A percentile compares a stretch with the other conserved stretches of the same genome.
Conservation (phyloP, 2,329 filamentous ascomycete genomes). For the Xylaria multiplex region DNA sequence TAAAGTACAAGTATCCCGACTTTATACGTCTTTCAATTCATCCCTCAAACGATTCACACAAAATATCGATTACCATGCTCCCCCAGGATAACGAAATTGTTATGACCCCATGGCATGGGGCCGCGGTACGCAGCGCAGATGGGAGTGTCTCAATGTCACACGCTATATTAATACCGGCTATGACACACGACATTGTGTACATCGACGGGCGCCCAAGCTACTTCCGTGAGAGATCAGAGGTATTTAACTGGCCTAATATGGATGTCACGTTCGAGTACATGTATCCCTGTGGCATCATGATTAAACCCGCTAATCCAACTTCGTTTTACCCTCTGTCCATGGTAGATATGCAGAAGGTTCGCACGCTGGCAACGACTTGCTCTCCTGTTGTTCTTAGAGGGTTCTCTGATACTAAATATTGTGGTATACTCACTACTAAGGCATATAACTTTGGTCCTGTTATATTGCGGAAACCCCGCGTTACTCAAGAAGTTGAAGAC, state of each 20-base stretch:
- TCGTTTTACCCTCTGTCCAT: conserved; percentile 52
- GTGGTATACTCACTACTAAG: conserved; percentile 9
- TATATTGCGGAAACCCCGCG: conserved; percentile 5
- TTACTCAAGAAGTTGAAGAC: conserved; percentile 12
- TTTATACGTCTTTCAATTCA: conserved; percentile 35
- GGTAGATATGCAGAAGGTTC: conserved; percentile 57
- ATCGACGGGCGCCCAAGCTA: conserved; percentile 57
- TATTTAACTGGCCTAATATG: conserved; percentile 55
- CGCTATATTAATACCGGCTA: conserved; percentile 33
- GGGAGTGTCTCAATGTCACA: conserved; percentile 32
- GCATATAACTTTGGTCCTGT: neutral
- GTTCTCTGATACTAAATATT: conserved; percentile 48
- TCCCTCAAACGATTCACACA: conserved; percentile 32
- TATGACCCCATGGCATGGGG: conserved; percentile 38
- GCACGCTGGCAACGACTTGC: conserved; percentile 57
- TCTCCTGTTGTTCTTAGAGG: conserved; percentile 64
- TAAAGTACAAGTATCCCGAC: conserved; percentile 29
- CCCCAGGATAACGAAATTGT: conserved; percentile 34
- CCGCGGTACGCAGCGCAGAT: conserved; percentile 25
- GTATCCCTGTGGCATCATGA: conserved; percentile 57
- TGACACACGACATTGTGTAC: conserved; percentile 54
- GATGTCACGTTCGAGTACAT: conserved; percentile 55
- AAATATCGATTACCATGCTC: conserved; percentile 34
- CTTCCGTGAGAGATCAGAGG: conserved; percentile 59
- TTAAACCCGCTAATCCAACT: conserved; percentile 50